Base-by-base conservation (phyloP, 768 basidiomycete species). In the Clitopilus hobsonii region DNA sequence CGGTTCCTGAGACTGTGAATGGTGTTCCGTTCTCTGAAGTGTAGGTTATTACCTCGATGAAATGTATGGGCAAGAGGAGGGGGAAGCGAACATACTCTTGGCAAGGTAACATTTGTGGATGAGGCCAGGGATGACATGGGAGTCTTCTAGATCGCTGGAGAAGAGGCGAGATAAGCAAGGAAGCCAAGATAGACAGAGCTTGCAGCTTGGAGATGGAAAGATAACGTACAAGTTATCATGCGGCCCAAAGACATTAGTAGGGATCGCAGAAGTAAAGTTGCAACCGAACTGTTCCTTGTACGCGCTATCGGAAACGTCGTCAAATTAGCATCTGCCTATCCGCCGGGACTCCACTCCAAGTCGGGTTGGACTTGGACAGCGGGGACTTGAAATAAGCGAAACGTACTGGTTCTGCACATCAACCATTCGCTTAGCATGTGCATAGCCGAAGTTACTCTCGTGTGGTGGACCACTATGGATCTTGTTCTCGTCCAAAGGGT, bases 191-290 rank as follows among this genome's bases (percentile, higher is more conserved):
- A 23, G 53, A 24, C n/a, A n/a, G n/a, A n/a, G n/a, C n/a, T n/a
- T n/a, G n/a, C n/a, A n/a, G n/a, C n/a, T n/a, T n/a, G n/a, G n/a
- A n/a, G n/a, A n/a, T n/a, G n/a, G n/a, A n/a, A n/a, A n/a, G n/a
- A n/a, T n/a, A 29, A 48, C 79, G 54, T 59, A 89, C 91, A 90
- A 98, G 75, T 98, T 98, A 72, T 97, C 95, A 64, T 92, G 70
- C 4, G 91, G 91, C 13, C 95, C 95, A 65, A 98, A 98, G n/a
- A 98, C 85, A 67, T 95, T 97, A 10, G 96, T 98, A 1, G 96
- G 95, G 65, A 98, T 98, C 13, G 94, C 94, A 38, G 93, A 92
- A 3, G 94, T 97, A 67, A 97, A 98, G 71, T 92, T 93, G 73
- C 85, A 86, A 18, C 94, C 95, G 62, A 88, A 96, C 69, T 98